Evolutionary conservation across 2,329 filamentous ascomycete species (phyloP), one percentile per base, ranked within the genome.

Genomic region (Xylariomycetidae sp.): DNA sequence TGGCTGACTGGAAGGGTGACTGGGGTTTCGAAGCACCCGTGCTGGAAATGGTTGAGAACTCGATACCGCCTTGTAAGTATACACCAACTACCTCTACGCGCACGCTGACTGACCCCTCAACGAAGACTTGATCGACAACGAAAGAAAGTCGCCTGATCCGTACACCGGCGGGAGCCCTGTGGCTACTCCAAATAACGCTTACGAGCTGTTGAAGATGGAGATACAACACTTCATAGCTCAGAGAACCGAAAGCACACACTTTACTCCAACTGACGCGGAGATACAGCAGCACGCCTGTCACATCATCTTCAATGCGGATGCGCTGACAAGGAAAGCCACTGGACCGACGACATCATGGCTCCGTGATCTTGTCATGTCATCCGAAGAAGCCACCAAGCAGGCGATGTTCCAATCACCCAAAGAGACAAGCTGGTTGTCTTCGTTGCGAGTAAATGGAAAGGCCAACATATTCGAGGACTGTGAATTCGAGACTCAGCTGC

Each of bases 1-100:
- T 82, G 76, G 73, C 71, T 42, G 74, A 80, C 56, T 82, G 77
- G 77, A 77, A 79, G 65, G 77, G 77, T 61, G 76, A 78, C 57
- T 80, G 76, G 76, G 77, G 77, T 65, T 80, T 82, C 42, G 76
- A 80, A 35, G 60, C 63, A 18, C 68, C 73, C 22, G 69, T 81
- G 25, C 61, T 78, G 45, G 66, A 76, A 41, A 71, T 79, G 64
- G 71, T 81, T 48, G 76, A 81, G 56, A 80, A 80, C 50, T 76
- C 75, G 29, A 78, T 82, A 37, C 77, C 76, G 34, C 76, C 76
- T 31, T 80, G 74, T 77, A 68, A 64, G 70, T 61, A 59, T 53
- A 53, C 53, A 48, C n/a, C 6, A 26, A 31, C 3, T 40, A 57
- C 29, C 49, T 37, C 57, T 52, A 56, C 52, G 54, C 39, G 58